These are phyloP conservation scores for Sugiyamaella sp. DNA, from an alignment of 1,139 yeast genomes.

Conservation along the genomic window DNA sequence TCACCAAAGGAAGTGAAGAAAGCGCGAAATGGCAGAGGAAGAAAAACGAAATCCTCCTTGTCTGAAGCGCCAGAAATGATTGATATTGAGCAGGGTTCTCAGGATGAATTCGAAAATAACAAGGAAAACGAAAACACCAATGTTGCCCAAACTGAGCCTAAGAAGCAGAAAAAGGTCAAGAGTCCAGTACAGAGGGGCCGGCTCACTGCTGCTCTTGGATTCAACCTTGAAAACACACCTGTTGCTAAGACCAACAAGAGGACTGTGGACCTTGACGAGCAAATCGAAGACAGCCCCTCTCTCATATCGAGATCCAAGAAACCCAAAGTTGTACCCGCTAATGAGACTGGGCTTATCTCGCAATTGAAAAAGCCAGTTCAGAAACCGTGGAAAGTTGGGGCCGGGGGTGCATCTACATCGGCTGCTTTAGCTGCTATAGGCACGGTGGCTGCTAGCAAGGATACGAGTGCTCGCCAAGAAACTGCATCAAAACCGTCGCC, in stretches of 20 bases:
- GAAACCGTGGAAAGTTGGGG: slow-evolving; percentile 6
- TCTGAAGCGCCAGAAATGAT: too few relatives aligned
- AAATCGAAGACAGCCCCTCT: slow-evolving; percentile 15
- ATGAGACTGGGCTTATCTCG: neutral
- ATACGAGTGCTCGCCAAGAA: neutral
- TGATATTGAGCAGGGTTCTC: too few relatives aligned
- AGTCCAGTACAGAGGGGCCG: neutral
- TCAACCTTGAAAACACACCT: slow-evolving; percentile 10
- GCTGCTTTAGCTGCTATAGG: slow-evolving; percentile 4
- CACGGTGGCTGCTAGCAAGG: neutral
- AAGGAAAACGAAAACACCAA: neutral
- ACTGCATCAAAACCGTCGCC: too few relatives aligned
- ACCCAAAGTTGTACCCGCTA: neutral
- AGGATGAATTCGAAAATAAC: neutral
- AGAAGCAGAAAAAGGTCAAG: neutral
- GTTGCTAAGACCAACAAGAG: slow-evolving; percentile 1
- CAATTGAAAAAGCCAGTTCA: neutral
- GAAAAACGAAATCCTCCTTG: too few relatives aligned
- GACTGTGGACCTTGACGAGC: neutral
- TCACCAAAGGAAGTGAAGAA: too few relatives aligned
- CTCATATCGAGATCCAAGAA: slow-evolving; percentile 1
- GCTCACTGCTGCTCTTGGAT: slow-evolving; percentile 11
- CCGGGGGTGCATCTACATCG: slow-evolving; percentile 1
- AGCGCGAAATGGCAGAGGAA: too few relatives aligned
- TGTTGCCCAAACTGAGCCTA: neutral